Conservation (phyloP, 345 rosid genomes). For the Pseudoturritis turrita region DNA sequence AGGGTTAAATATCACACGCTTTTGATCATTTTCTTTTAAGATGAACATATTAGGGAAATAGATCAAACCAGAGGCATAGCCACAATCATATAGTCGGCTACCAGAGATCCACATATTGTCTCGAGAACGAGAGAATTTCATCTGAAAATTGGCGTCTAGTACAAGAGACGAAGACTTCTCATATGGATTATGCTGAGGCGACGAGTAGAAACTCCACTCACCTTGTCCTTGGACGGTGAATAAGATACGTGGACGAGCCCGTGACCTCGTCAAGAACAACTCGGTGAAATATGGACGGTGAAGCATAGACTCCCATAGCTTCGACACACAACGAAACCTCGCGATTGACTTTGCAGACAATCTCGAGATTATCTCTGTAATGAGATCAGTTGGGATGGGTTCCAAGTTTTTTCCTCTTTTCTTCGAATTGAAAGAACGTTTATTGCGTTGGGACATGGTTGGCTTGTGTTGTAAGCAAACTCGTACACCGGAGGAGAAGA, state of each 20-base stretch:
- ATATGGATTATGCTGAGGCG: neutral
- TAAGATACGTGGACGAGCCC: neutral
- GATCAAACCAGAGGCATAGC: slow-evolving; percentile 3
- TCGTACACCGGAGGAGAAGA: too few relatives aligned
- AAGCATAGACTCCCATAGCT: neutral
- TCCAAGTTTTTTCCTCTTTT: neutral
- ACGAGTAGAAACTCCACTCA: neutral
- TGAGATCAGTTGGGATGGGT: neutral
- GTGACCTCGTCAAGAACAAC: neutral
- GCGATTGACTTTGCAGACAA: neutral
- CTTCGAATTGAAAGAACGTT: neutral
- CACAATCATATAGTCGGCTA: too few relatives aligned
- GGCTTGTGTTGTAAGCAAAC: too few relatives aligned
- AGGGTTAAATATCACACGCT: neutral
- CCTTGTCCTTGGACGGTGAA: neutral
- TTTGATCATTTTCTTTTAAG: neutral
- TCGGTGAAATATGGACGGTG: neutral
- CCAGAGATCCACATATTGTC: too few relatives aligned
- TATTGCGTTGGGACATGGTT: too few relatives aligned
- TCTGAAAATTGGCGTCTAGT: neutral
- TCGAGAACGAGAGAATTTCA: neutral
- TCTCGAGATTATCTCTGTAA: neutral
- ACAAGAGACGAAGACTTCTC: neutral
- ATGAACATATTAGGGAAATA: neutral
- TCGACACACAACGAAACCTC: neutral